Evolutionary conservation across 257 asterid species (phyloP).

Genomic region (Lantana camara): DNA sequence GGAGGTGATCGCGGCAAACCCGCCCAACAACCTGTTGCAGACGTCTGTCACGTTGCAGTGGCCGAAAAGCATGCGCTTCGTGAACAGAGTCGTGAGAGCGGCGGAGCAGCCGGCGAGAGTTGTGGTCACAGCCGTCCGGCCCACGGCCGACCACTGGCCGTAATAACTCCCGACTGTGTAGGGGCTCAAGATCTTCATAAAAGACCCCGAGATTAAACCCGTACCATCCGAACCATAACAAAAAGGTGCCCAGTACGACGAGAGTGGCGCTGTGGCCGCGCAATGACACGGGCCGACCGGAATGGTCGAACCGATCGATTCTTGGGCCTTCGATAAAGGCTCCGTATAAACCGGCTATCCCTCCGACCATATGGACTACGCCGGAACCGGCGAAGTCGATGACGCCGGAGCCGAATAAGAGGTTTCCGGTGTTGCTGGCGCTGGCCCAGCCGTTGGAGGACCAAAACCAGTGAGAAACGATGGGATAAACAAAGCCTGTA

Average conservation of each 20-base stretch:
- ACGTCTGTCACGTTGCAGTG: constrained; percentile 54
- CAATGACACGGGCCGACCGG: constrained; percentile 34
- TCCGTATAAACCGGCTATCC: constrained; percentile 43
- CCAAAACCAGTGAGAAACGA: constrained; percentile 62
- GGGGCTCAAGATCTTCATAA: constrained; percentile 29
- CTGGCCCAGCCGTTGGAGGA: constrained; percentile 54
- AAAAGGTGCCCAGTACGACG: constrained; percentile 48
- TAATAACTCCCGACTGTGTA: constrained; percentile 37
- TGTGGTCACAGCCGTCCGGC: constrained; percentile 56
- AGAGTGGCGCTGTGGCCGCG: constrained; percentile 53
- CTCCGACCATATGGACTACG: constrained; percentile 56
- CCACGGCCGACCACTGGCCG: constrained; percentile 64
- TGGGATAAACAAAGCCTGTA: constrained; percentile 53
- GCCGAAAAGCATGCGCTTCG: constrained; percentile 39
- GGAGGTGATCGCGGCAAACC: constrained; percentile 52
- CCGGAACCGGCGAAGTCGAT: constrained; percentile 62
- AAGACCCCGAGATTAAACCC: constrained; percentile 60
- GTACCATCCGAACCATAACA: constrained; percentile 56
- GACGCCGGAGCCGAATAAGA: constrained; percentile 50
- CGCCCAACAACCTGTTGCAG: constrained; percentile 53
- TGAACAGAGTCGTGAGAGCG: constrained; percentile 48
- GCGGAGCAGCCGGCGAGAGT: constrained; percentile 56
- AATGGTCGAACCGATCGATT: constrained; percentile 46
- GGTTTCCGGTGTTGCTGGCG: constrained; percentile 26
- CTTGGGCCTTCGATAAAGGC: constrained; percentile 55